These are phyloP conservation scores for Halenospora varia DNA, from an alignment of 495 filamentous ascomycete species.

Conservation along the genomic window DNA sequence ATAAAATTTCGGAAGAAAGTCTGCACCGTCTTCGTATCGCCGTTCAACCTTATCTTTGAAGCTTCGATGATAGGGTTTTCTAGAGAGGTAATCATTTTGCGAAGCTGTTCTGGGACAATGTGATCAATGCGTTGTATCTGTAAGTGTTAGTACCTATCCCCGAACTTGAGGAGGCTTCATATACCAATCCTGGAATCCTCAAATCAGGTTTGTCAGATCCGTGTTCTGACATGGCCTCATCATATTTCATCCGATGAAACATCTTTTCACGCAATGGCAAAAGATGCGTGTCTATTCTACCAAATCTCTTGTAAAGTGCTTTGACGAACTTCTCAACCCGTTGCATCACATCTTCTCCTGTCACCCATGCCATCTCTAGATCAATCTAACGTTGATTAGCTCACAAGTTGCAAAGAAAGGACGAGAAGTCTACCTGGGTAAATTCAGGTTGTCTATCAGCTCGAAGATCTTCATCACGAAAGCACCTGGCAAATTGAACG, in stretches of 20 bases:
- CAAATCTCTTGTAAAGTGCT: slow-evolving; percentile 43
- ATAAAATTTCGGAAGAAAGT: slow-evolving; percentile 67
- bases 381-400: slow-evolving; percentile 57
- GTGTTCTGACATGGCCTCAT: slow-evolving; percentile 72
- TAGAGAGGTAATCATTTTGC: slow-evolving; percentile 65
- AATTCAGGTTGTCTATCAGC: slow-evolving; percentile 97
- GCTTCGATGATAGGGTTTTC: slow-evolving; percentile 63
- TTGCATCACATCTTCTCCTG: slow-evolving; percentile 67
- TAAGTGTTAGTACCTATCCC: slow-evolving; percentile 2
- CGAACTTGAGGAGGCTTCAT: background rate
- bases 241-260: slow-evolving; percentile 65
- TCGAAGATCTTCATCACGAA: slow-evolving; percentile 90
- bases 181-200: slow-evolving; percentile 39
- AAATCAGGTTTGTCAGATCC: slow-evolving; percentile 93
- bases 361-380: slow-evolving; percentile 85
- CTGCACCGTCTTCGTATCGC: slow-evolving; percentile 32
- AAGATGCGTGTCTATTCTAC: background rate
- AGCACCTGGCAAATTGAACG: slow-evolving; percentile 91
- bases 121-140: slow-evolving; percentile 61
- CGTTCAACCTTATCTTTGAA: slow-evolving; percentile 53
- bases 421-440: slow-evolving; percentile 65
- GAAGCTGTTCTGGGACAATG: slow-evolving; percentile 60
- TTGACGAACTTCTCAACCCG: slow-evolving; percentile 62
- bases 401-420: background rate
- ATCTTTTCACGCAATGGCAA: slow-evolving; percentile 23